Percentiles rank a stretch among this genome's conserved stretches.
Evolutionary conservation across 345 rosid species (phyloP).

Genomic region (Hibiscus tridactylites): DNA sequence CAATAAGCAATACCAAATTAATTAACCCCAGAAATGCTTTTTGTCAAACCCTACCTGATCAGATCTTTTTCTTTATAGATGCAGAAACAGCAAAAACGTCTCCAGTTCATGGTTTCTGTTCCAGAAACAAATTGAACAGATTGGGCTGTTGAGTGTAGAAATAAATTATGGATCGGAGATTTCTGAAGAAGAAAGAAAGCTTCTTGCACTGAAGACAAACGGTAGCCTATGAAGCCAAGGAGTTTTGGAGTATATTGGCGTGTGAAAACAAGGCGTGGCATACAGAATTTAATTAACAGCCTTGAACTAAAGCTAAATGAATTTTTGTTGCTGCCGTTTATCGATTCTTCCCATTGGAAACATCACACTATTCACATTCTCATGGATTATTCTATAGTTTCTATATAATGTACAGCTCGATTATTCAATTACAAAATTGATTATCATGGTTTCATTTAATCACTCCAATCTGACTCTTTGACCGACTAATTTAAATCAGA

Average conservation of each 20-base stretch:
- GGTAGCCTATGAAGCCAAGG: conserved; percentile 6
- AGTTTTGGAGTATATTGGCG: too few relatives aligned
- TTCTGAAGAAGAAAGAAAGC: conserved; percentile 6
- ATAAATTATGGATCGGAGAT: background rate
- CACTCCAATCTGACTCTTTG: too few relatives aligned
- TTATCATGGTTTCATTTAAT: too few relatives aligned
- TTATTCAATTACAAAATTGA: too few relatives aligned
- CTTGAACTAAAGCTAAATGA: too few relatives aligned
- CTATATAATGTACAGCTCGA: too few relatives aligned
- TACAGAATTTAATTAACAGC: background rate
- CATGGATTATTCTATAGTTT: too few relatives aligned
- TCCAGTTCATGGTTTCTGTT: conserved; percentile 15
- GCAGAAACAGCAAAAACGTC: conserved; percentile 15
- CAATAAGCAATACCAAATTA: background rate
- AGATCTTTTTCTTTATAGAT: conserved; percentile 1
- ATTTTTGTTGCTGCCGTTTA: too few relatives aligned
- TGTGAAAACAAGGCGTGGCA: background rate
- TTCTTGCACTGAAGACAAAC: conserved; percentile 22
- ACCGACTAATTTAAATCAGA: too few relatives aligned
- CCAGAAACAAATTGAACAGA: background rate
- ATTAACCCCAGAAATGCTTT: background rate
- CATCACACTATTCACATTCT: too few relatives aligned
- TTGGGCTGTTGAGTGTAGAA: too few relatives aligned
- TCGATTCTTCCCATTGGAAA: too few relatives aligned
- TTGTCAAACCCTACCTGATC: conserved; percentile 9